Percentiles rank a stretch among this genome's conserved stretches.
Evolutionary conservation across 179 eudicot species (phyloP).

Genomic region (Patellifolia procumbens): DNA sequence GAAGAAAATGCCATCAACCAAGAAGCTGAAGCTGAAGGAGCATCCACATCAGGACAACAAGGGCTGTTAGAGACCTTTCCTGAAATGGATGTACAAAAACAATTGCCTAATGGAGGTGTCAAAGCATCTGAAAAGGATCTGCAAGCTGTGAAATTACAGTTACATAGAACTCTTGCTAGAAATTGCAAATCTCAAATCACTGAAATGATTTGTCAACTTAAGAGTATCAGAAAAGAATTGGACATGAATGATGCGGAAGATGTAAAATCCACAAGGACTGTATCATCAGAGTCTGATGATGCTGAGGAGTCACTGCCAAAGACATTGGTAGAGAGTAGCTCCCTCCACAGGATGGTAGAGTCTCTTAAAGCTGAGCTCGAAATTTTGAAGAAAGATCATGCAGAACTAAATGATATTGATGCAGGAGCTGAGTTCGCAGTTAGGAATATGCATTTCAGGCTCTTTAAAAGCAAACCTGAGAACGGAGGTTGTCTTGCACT

Average conservation of each 20-base stretch:
- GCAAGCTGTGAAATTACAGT: conserved; percentile 12
- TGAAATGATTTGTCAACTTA: conserved; percentile 22
- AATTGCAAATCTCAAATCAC: conserved; percentile 23
- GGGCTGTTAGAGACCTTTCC: conserved; percentile 14
- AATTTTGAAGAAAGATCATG: conserved; percentile 34
- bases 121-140: conserved; percentile 12
- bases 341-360: conserved; percentile 25
- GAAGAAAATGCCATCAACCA: conserved; percentile 17
- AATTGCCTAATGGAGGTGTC: conserved; percentile 13
- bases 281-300: conserved; percentile 8
- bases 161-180: conserved; percentile 16
- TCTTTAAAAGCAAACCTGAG: conserved; percentile 14
- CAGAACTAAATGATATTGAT: conserved; percentile 26
- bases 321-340: conserved; percentile 24
- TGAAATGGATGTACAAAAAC: conserved; percentile 24
- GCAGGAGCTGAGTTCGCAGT: conserved; percentile 12
- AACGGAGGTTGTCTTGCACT: conserved; percentile 15
- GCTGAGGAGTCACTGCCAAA: conserved; percentile 23
- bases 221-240: conserved; percentile 18
- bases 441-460: conserved; percentile 11
- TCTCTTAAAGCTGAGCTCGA: conserved; percentile 35
- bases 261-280: conserved; percentile 13
- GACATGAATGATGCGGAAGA: conserved; percentile 1
- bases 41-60: conserved; percentile 11
- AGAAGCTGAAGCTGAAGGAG: conserved; percentile 18